Percentiles rank a stretch among this genome's conserved stretches.
phyloP scores from a whole-genome alignment of 176 grass and related monocot species.

The Musa itinerans region DNA sequence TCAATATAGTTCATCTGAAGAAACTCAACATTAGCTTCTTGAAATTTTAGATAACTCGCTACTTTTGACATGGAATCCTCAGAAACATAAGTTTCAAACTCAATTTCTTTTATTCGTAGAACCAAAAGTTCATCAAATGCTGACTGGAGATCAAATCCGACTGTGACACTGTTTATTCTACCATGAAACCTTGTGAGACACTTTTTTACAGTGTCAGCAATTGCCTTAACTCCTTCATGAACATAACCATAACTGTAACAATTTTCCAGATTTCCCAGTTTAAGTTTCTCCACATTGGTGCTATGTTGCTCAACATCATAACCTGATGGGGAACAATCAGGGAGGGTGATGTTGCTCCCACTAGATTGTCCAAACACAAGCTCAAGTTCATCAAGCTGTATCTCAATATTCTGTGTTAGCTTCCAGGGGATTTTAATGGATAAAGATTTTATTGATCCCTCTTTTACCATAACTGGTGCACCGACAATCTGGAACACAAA shows the following conservation, averaged over 20 bases:
- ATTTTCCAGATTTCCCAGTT: constrained; percentile 32
- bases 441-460: constrained; percentile 92
- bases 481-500: constrained; percentile 58
- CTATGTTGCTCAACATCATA: constrained; percentile 15
- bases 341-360: constrained; percentile 33
- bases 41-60: constrained; percentile 78
- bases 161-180: constrained; percentile 61
- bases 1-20: constrained; percentile 79
- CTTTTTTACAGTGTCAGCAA: constrained; percentile 74
- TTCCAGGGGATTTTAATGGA: constrained; percentile 67
- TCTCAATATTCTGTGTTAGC: constrained; percentile 47
- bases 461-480: constrained; percentile 59
- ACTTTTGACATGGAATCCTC: constrained; percentile 53
- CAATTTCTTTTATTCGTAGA: constrained; percentile 73
- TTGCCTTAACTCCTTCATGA: constrained; percentile 89
- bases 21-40: constrained; percentile 68
- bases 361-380: constrained; percentile 61
- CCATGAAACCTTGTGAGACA: constrained; percentile 88
- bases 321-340: not conserved
- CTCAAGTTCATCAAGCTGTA: constrained; percentile 77
- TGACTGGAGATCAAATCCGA: constrained; percentile 69
- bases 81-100: constrained; percentile 64
- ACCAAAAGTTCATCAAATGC: constrained; percentile 47
- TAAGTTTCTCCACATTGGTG: constrained; percentile 26
- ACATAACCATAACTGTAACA: too few species aligned